These are phyloP conservation scores for Discostella pseudostelligera DNA, from an alignment of 108 stramenopile species.

Conservation along the genomic window DNA sequence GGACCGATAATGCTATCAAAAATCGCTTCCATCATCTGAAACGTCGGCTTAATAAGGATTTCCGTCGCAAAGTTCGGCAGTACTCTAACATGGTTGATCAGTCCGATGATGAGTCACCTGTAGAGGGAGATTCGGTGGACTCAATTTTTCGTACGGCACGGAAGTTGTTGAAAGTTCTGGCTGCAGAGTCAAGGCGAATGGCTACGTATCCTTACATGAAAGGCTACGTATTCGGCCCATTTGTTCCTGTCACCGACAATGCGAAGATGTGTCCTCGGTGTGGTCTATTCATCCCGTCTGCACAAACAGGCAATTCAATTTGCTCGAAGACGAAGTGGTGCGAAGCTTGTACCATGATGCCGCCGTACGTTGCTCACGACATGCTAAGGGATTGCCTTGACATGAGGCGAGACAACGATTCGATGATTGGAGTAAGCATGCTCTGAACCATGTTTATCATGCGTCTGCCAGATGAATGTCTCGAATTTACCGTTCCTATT, in stretches of 20 bases:
- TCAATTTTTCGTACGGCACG: conserved; percentile 4
- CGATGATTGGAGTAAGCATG: too few species aligned
- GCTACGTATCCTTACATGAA: conserved; percentile 3
- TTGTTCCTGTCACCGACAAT: conserved; percentile 4
- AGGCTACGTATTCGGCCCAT: conserved; percentile 12
- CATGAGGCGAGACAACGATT: conserved; percentile 12
- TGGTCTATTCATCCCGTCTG: conserved; percentile 16
- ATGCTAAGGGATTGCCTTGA: conserved; percentile 19
- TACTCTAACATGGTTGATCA: conserved; percentile 5
- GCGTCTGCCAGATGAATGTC: too few species aligned
- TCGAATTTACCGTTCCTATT: too few species aligned
- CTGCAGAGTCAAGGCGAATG: conserved; percentile 12
- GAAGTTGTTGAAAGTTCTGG: conserved; percentile 8
- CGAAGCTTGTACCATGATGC: conserved; percentile 23
- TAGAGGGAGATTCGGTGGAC: not conserved
- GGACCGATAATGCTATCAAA: conserved; percentile 61
- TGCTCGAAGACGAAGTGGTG: conserved; percentile 16
- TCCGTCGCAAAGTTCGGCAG: conserved; percentile 5
- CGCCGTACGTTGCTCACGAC: conserved; percentile 13
- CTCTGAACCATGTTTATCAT: too few species aligned
- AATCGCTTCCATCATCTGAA: conserved; percentile 46
- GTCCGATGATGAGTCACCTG: not conserved
- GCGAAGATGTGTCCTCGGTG: conserved; percentile 17
- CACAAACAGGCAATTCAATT: conserved; percentile 8
- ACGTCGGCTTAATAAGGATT: conserved; percentile 21